A percentile compares a stretch with the other conserved stretches of the same genome.
These are phyloP conservation scores for Pythium dissotocum DNA, from an alignment of 352 stramenopile species.

Conservation along the genomic window DNA sequence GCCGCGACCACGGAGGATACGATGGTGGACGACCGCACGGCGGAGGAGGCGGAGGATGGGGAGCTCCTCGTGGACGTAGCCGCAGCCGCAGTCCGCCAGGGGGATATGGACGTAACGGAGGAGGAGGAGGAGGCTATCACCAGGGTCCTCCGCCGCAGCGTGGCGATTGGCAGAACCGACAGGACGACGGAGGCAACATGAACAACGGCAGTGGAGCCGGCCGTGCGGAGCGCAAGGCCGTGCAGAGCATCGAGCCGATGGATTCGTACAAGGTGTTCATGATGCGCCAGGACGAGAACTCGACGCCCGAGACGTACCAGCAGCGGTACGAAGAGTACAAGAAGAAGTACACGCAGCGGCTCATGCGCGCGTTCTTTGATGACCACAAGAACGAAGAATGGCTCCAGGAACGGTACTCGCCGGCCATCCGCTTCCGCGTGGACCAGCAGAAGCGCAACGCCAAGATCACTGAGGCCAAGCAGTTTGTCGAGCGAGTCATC, in stretches of 20 bases:
- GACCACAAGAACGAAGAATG: conserved; percentile 84
- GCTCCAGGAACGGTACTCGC: conserved; percentile 86
- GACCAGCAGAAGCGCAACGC: conserved; percentile 65
- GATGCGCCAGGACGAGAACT: conserved; percentile 86
- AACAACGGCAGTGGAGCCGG: conserved; percentile 22
- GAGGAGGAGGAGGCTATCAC: conserved; percentile 15
- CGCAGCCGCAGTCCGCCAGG: conserved; percentile 40
- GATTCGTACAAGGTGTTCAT: conserved; percentile 89
- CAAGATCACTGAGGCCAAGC: conserved; percentile 75
- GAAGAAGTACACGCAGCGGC: conserved; percentile 80
- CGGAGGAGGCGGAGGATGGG: conserved; percentile 23
- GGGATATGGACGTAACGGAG: conserved; percentile 12
- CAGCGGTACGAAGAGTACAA: conserved; percentile 90
- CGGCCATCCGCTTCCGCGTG: conserved; percentile 65
- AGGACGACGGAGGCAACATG: conserved; percentile 1
- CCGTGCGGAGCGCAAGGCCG: conserved; percentile 34
- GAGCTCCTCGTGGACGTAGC: conserved; percentile 27
- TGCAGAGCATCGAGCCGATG: conserved; percentile 62
- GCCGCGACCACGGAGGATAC: conserved; percentile 17
- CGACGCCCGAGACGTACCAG: conserved; percentile 78
- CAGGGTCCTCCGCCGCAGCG: conserved; percentile 21
- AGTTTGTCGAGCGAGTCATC: conserved; percentile 66
- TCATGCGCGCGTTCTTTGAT: conserved; percentile 85
- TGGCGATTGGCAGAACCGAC: conserved; percentile 16
- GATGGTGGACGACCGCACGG: conserved; percentile 26